Base-by-base conservation (phyloP, 2,329 filamentous ascomycete species). In the Torrubiella hemipterigena region DNA sequence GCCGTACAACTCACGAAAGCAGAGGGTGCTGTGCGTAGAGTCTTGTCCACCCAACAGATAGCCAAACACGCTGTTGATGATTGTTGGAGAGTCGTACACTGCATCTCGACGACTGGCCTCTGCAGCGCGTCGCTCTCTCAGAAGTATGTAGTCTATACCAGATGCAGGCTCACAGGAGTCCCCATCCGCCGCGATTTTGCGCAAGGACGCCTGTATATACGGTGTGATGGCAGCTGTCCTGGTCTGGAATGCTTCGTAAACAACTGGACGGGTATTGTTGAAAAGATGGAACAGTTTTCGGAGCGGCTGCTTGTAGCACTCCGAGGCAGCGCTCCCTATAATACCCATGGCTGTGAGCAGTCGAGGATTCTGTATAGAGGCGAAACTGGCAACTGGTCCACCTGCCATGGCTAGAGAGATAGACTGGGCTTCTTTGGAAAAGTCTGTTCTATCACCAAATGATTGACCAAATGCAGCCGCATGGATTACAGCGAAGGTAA, bases 401-500 rank as follows among this genome's bases (percentile, higher is more conserved):
- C 14, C 11, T n/a, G 11, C 10, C 10, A 14, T 24, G 22, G 12
- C 12, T n/a, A n/a, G n/a, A n/a, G n/a, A n/a, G n/a, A n/a, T n/a
- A n/a, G n/a, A n/a, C n/a, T n/a, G n/a, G n/a, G n/a, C n/a, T n/a
- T n/a, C n/a, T n/a, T n/a, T n/a, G n/a, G n/a, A n/a, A n/a, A n/a
- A n/a, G 4, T 39, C 13, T 6, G 5, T 24, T 6, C 10, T n/a
- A 24, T 24, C 22, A n/a, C 14, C 12, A 11, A 24, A 14, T 6
- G 22, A 24, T 12, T 24, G 22, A 6, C 41, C 43, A 30, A 52
- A 47, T 1, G 49, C 42, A 10, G 36, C 42, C 5, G 44, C 43
- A 12, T 42, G 38, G 25, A 52, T 48, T 29, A 49, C 44, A 27
- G 51, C 48, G 6, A 49, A 37, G 2, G 45, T 39, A 1, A 38